phyloP scores from a whole-genome alignment of 495 filamentous ascomycete species.

The Penicillium malachiteum region DNA sequence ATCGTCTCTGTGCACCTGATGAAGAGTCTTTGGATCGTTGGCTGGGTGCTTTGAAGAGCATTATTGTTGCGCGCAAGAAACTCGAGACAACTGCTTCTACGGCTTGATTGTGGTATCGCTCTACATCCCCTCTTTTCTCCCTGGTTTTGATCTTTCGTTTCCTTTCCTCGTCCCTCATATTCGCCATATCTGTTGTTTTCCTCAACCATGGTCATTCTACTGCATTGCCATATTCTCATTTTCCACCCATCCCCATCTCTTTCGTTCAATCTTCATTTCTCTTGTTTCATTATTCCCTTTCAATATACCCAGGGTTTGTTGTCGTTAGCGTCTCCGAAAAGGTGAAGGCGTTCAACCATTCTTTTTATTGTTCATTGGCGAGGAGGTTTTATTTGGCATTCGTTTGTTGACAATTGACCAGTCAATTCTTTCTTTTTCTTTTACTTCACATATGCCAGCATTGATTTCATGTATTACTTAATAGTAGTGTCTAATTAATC shows the following conservation, averaged over 20 bases:
- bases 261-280: not conserved
- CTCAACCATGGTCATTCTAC: not conserved
- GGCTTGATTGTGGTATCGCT: not conserved
- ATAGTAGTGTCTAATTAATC: too few relatives aligned
- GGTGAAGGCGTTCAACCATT: slow-evolving; percentile 3
- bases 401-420: not conserved
- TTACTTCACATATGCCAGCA: not conserved
- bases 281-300: not conserved
- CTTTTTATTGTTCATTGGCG: slow-evolving; percentile 1
- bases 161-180: not conserved
- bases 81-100: slow-evolving; percentile 17
- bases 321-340: not conserved
- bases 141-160: not conserved
- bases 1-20: slow-evolving; percentile 77
- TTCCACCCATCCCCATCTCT: not conserved
- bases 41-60: slow-evolving; percentile 86
- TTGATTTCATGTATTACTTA: too few relatives aligned
- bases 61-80: slow-evolving; percentile 63
- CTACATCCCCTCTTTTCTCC: not conserved
- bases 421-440: not conserved
- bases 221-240: not conserved
- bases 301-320: slow-evolving; percentile 8
- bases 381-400: not conserved
- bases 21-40: slow-evolving; percentile 83
- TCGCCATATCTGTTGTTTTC: not conserved